Conservation (phyloP, 2,329 filamentous ascomycete species). For the Aschersonia sp. region DNA sequence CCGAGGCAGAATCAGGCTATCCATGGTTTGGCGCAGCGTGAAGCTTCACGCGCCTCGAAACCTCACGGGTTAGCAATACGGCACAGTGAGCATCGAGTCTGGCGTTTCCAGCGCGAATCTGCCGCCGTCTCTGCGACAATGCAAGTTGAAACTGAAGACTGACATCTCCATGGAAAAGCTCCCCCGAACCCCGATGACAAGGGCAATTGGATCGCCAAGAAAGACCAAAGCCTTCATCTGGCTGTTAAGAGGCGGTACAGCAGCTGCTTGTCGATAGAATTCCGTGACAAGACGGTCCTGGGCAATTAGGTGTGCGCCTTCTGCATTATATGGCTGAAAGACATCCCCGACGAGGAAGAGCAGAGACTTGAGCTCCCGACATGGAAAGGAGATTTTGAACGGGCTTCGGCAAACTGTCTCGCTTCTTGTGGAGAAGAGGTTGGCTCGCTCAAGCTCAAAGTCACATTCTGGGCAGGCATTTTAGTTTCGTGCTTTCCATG, state of each 20-base stretch:
- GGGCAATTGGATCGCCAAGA: constrained; percentile 38
- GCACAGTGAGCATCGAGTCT: constrained; percentile 51
- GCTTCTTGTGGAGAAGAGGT: constrained; percentile 31
- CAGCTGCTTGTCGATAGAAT: constrained; percentile 40
- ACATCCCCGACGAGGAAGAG: constrained; percentile 55
- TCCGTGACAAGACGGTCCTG: constrained; percentile 23
- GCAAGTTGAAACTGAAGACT: constrained; percentile 45
- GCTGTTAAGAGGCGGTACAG: constrained; percentile 46
- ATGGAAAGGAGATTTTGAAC: constrained; percentile 43
- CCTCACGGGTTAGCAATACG: constrained; percentile 56
- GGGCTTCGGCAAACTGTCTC: constrained; percentile 30
- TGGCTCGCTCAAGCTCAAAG: constrained; percentile 26
- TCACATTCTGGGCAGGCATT: constrained; percentile 21
- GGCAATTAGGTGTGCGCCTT: constrained; percentile 46
- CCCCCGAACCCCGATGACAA: constrained; percentile 24
- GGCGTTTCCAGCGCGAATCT: constrained; percentile 28
- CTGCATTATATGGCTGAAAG: constrained; percentile 52
- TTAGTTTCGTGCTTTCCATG: constrained; percentile 1
- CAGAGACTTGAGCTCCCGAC: constrained; percentile 42
- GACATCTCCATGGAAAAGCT: constrained; percentile 44
- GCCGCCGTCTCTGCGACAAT: constrained; percentile 28
- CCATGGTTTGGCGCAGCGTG: constrained; percentile 59
- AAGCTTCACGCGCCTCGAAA: constrained; percentile 44
- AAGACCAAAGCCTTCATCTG: constrained; percentile 26
- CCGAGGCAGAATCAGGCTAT: constrained; percentile 53